Evolutionary conservation across 2,329 filamentous ascomycete species (phyloP), one percentile per base, ranked within the genome.

Genomic region (Ceratocystis albifundus): DNA sequence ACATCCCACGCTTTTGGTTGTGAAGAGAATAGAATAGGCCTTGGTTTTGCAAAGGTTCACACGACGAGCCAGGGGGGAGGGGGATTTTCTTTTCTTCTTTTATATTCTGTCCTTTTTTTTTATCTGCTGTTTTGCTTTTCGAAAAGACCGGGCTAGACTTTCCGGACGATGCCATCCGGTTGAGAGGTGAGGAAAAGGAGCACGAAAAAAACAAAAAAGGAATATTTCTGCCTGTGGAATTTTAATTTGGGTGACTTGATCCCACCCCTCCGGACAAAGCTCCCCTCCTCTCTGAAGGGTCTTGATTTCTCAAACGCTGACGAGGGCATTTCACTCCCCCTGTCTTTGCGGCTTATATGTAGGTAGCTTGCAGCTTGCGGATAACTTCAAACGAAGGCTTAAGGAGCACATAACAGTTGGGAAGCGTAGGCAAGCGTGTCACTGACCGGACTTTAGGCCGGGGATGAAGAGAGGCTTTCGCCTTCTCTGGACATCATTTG

Each of bases 1-100:
- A 57, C 53, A 57, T 57, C 53, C 53, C 53, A 57, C 53, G 53
- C 53, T 57, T 30, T 57, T 55, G n/a, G 6, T 2, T 15, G 15
- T 32, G 28, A 17, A 25, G 15, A 30, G 17, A 28, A 57, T 32
- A 30, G 17, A 28, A 57, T 32, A 57, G 30, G 25, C 53, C 25
- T 57, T 41, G 3, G 32, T 57, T 57, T 57, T 57, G 53, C 25
- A n/a, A 57, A 28, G 25, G 10, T 10, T 57, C 22, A 57, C 53
- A 30, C 53, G 10, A 41, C 12, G 12, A 30, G 53, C 10, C n/a
- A 12, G 53, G 53, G 32, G 32, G 7, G 50, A 22, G n/a, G 50
- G n/a, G n/a, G n/a, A n/a, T n/a, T n/a, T 25, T 55, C 20, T 55
- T 25, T 55, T 8, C 44, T 46, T 32, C 30, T 32, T 7, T 32